phyloP scores from a whole-genome alignment of 805 yeast species.

The Saccharomycopsis microspora region DNA sequence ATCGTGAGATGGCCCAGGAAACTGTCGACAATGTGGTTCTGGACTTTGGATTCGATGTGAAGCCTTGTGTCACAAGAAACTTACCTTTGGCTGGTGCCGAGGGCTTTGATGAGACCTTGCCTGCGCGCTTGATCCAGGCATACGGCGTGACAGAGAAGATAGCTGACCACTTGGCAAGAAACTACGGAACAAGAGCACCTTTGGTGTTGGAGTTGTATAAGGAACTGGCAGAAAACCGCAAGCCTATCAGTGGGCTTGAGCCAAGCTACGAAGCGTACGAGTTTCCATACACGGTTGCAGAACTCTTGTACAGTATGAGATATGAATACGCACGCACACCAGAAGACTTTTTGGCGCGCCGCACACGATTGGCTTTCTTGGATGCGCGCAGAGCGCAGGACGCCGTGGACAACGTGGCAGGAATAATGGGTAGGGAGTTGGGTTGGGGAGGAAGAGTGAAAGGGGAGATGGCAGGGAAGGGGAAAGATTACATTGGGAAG shows the following conservation, averaged over 20 bases:
- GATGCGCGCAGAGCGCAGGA: constrained; percentile 74
- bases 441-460: constrained; percentile 59
- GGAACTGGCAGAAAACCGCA: constrained; percentile 38
- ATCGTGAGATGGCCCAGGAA: constrained; percentile 96
- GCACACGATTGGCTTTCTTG: constrained; percentile 86
- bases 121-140: constrained; percentile 71
- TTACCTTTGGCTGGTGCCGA: constrained; percentile 70
- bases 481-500: constrained; percentile 48
- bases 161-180: constrained; percentile 72
- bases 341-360: constrained; percentile 81
- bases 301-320: constrained; percentile 67
- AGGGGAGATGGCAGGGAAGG: constrained; percentile 38
- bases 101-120: constrained; percentile 60
- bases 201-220: constrained; percentile 49
- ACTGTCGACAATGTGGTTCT: constrained; percentile 63
- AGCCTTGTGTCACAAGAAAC: constrained; percentile 30
- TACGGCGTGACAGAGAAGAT: constrained; percentile 61
- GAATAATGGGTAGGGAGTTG: constrained; percentile 71
- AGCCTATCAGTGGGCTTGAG: constrained; percentile 35
- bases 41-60: constrained; percentile 26
- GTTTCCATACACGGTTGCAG: constrained; percentile 86
- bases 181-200: constrained; percentile 87
- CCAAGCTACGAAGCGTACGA: constrained; percentile 41
- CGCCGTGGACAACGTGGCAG: constrained; percentile 77
- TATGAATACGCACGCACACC: constrained; percentile 86